These are phyloP conservation scores for Pseudozyma sp. DNA, from an alignment of 1,284 basidiomycete genomes.

Conservation along the genomic window DNA sequence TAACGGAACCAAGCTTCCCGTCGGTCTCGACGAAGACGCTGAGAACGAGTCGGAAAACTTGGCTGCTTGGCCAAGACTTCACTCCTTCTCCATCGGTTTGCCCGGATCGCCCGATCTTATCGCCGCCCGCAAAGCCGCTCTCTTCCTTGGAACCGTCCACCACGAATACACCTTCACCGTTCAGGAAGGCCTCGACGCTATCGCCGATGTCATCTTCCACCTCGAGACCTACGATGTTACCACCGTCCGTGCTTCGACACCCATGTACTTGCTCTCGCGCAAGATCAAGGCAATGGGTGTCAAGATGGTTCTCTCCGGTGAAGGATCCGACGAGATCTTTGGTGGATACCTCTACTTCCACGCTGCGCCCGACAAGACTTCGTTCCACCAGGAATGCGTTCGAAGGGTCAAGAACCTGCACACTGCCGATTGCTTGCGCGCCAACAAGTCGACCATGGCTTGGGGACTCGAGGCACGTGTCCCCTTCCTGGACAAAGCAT, in stretches of 20 bases:
- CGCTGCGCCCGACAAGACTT: slow-evolving; percentile 86
- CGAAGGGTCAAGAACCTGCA: slow-evolving; percentile 97
- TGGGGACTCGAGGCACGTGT: slow-evolving; percentile 99
- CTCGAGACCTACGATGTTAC: slow-evolving; percentile 99
- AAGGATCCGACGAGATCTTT: slow-evolving; percentile 97
- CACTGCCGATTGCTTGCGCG: slow-evolving; percentile 95
- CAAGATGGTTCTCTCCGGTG: slow-evolving; percentile 99
- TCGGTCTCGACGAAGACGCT: slow-evolving; percentile 66
- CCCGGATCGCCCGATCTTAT: slow-evolving; percentile 94
- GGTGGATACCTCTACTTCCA: slow-evolving; percentile 99
- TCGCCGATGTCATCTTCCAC: slow-evolving; percentile 98
- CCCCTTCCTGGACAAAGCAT: slow-evolving; percentile 96
- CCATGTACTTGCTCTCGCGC: slow-evolving; percentile 94
- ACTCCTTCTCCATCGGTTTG: slow-evolving; percentile 97
- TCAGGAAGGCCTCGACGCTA: slow-evolving; percentile 96
- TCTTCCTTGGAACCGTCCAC: slow-evolving; percentile 92
- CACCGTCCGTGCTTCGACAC: slow-evolving; percentile 95
- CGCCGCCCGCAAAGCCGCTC: slow-evolving; percentile 92
- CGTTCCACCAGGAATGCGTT: slow-evolving; percentile 96
- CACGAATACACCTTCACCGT: slow-evolving; percentile 99
- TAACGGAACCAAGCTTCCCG: slow-evolving; percentile 69
- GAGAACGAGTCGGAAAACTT: slow-evolving; percentile 62
- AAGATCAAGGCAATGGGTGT: slow-evolving; percentile 99
- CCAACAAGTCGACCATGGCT: slow-evolving; percentile 99
- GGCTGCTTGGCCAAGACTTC: slow-evolving; percentile 93